A percentile compares a stretch with the other conserved stretches of the same genome.
These are phyloP conservation scores for Umbelopsis sp. DNA, from an alignment of 192 early-diverging fungal species.

Conservation along the genomic window DNA sequence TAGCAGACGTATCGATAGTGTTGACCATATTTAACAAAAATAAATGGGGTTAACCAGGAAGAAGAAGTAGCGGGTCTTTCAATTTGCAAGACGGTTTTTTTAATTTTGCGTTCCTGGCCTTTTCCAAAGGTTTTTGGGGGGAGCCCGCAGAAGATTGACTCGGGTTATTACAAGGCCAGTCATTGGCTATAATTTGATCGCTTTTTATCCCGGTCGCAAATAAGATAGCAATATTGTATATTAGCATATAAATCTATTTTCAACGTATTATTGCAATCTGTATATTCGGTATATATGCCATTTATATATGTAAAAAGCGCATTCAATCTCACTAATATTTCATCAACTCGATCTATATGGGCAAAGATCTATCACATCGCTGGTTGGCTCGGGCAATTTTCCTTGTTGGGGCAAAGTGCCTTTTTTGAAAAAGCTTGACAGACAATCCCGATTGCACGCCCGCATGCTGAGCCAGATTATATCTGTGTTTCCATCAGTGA, in stretches of 20 bases:
- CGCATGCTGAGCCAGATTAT: too few species aligned
- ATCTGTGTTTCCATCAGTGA: too few species aligned
- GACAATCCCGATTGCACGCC: too few species aligned
- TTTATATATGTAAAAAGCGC: neutral
- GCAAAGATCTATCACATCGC: neutral
- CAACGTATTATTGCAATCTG: too few species aligned
- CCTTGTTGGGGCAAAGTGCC: constrained; percentile 21
- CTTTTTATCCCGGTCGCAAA: neutral
- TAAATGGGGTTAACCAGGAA: constrained; percentile 18
- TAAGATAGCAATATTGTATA: neutral
- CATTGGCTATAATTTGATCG: neutral
- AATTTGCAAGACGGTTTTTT: neutral
- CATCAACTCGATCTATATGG: neutral
- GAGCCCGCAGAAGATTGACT: neutral
- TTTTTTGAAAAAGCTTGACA: neutral
- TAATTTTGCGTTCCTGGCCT: neutral
- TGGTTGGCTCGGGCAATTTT: constrained; percentile 5
- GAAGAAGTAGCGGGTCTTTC: neutral
- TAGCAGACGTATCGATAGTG: constrained; percentile 57
- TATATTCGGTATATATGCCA: too few species aligned
- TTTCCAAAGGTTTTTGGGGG: constrained; percentile 3
- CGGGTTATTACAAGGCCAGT: neutral
- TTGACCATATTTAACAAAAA: constrained; percentile 35
- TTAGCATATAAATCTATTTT: too few species aligned
- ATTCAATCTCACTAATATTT: neutral